Conservation (phyloP, 371 early-diverging fungal genomes). For the Lichtheimia ornata region DNA sequence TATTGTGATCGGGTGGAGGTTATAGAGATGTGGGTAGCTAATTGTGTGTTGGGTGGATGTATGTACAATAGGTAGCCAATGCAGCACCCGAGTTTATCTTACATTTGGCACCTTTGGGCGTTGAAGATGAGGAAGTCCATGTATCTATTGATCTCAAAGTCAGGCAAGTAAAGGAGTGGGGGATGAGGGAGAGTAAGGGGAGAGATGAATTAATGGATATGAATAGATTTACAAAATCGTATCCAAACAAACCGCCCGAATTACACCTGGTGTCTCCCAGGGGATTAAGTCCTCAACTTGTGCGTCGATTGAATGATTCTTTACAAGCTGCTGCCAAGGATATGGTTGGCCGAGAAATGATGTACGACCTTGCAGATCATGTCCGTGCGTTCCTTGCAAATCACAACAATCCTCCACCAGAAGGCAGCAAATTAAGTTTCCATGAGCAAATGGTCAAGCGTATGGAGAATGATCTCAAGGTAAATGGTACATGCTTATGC, state of each 20-base stretch:
- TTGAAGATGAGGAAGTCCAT: slow-evolving; percentile 53
- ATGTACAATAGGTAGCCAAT: slow-evolving; percentile 50
- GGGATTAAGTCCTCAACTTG: slow-evolving; percentile 56
- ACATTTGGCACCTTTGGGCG: slow-evolving; percentile 57
- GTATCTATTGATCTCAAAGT: slow-evolving; percentile 60
- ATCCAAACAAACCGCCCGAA: slow-evolving; percentile 72
- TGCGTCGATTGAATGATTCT: slow-evolving; percentile 44
- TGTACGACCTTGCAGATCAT: slow-evolving; percentile 69
- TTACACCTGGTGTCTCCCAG: slow-evolving; percentile 54
- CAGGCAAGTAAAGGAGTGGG: slow-evolving; percentile 32
- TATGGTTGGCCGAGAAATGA: slow-evolving; percentile 73
- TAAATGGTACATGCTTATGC: slow-evolving; percentile 12
- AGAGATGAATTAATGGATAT: not conserved
- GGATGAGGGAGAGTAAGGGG: not conserved
- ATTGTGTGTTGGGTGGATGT: not conserved
- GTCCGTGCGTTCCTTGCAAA: slow-evolving; percentile 67
- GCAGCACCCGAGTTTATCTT: slow-evolving; percentile 70
- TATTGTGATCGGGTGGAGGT: too few relatives aligned
- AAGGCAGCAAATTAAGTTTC: slow-evolving; percentile 54
- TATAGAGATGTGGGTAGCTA: not conserved
- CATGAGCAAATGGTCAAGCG: slow-evolving; percentile 66
- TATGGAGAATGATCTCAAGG: slow-evolving; percentile 56
- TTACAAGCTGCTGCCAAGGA: slow-evolving; percentile 47
- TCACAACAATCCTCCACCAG: slow-evolving; percentile 59
- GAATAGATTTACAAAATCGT: slow-evolving; percentile 63